Evolutionary conservation across 352 stramenopile species (phyloP).

Genomic region (Phytopythium mirpurense): DNA sequence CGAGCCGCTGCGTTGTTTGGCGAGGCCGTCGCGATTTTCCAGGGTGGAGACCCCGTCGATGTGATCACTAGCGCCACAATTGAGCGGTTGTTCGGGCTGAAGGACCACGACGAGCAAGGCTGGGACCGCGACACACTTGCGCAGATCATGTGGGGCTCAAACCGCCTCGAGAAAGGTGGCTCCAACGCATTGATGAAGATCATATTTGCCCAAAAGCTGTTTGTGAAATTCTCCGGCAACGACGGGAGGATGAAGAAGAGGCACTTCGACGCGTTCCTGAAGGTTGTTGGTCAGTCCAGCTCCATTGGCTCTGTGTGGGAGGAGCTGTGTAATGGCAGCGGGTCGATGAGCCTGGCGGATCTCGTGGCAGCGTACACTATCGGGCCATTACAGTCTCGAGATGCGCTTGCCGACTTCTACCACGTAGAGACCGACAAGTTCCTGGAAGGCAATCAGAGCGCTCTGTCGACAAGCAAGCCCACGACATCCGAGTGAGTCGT

Average conservation of each 20-base stretch:
- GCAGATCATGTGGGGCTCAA: slow-evolving; percentile 30
- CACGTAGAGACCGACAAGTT: slow-evolving; percentile 55
- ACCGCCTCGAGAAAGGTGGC: slow-evolving; percentile 23
- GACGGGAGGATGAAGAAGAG: slow-evolving; percentile 36
- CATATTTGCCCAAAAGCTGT: slow-evolving; percentile 45
- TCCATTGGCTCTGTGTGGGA: slow-evolving; percentile 39
- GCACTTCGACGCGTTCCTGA: too few species aligned
- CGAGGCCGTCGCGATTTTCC: slow-evolving; percentile 37
- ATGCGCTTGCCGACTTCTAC: slow-evolving; percentile 44
- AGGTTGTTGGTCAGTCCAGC: too few species aligned
- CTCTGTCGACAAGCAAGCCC: slow-evolving; percentile 14
- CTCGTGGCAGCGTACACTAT: slow-evolving; percentile 41
- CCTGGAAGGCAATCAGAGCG: slow-evolving; percentile 32
- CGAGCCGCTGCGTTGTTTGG: slow-evolving; percentile 38
- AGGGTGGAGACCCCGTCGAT: slow-evolving; percentile 22
- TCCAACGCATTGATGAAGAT: slow-evolving; percentile 44
- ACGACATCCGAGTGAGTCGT: slow-evolving; percentile 41
- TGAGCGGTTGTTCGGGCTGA: slow-evolving; percentile 17
- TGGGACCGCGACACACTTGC: slow-evolving; percentile 35
- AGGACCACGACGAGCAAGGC: slow-evolving; percentile 17
- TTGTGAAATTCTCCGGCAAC: slow-evolving; percentile 30
- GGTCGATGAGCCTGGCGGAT: slow-evolving; percentile 18
- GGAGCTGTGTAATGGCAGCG: slow-evolving; percentile 31
- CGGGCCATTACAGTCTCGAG: slow-evolving; percentile 29
- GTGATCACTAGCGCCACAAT: slow-evolving; percentile 34